These are phyloP conservation scores for Backusella sp. DNA, from an alignment of 192 early-diverging fungal genomes.

Conservation along the genomic window DNA sequence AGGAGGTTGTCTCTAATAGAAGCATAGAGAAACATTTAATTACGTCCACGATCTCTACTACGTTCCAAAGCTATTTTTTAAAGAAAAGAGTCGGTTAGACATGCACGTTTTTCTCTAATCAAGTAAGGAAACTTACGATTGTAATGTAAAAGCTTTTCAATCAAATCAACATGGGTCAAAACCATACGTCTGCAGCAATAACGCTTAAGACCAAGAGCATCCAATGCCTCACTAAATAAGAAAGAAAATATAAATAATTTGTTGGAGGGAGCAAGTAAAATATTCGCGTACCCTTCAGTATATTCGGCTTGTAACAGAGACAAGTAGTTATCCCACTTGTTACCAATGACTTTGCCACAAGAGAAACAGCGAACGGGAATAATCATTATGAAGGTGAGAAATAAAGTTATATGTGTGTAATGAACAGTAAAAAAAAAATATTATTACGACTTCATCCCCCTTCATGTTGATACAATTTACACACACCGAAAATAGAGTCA, in stretches of 20 bases:
- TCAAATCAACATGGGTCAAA: constrained; percentile 96
- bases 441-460: too few species aligned
- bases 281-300: constrained; percentile 61
- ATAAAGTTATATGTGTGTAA: not conserved
- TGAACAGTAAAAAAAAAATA: not conserved
- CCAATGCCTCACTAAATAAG: constrained; percentile 65
- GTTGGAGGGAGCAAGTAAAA: not conserved
- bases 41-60: constrained; percentile 20
- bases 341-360: constrained; percentile 97
- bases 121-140: constrained; percentile 57
- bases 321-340: constrained; percentile 96
- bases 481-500: not conserved
- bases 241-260: too few species aligned
- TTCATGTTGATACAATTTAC: not conserved
- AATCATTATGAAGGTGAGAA: constrained; percentile 70
- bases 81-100: not conserved
- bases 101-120: too few species aligned
- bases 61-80: constrained; percentile 29
- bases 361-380: constrained; percentile 98
- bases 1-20: not conserved
- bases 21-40: not conserved
- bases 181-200: constrained; percentile 99
- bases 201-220: constrained; percentile 73
- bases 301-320: constrained; percentile 74
- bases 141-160: constrained; percentile 97